These are phyloP conservation scores for Pelargonium fulgidum DNA, from an alignment of 441 rosid species.

Conservation along the genomic window DNA sequence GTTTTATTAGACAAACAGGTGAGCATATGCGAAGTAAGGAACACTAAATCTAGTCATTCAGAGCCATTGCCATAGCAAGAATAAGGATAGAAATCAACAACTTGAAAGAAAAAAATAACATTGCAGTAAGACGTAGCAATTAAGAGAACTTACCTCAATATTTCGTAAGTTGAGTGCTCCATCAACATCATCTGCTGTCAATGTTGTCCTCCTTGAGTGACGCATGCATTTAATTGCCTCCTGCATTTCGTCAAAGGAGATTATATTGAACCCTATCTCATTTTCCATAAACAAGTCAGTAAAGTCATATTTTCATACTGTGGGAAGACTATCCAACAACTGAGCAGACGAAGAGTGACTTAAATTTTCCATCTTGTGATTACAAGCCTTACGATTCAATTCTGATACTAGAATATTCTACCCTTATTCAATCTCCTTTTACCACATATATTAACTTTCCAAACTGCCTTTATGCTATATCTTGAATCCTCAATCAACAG, in stretches of 20 bases:
- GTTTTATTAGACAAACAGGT: too few relatives aligned
- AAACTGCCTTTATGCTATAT: background rate
- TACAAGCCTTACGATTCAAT: background rate
- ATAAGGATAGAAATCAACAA: too few relatives aligned
- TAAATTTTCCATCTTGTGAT: background rate
- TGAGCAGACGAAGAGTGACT: background rate
- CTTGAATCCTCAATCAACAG: too few relatives aligned
- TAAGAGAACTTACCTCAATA: slow-evolving; percentile 48
- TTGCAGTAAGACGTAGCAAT: too few relatives aligned
- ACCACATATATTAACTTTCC: background rate
- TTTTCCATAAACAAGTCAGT: background rate
- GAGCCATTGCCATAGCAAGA: too few relatives aligned
- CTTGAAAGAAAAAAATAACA: too few relatives aligned
- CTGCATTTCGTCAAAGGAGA: slow-evolving; percentile 29
- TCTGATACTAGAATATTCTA: background rate
- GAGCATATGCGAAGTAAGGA: too few relatives aligned
- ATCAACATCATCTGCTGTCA: slow-evolving; percentile 74
- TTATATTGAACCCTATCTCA: slow-evolving; percentile 10
- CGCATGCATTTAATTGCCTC: slow-evolving; percentile 95
- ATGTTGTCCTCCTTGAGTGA: slow-evolving; percentile 67
- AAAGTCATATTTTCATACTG: background rate
- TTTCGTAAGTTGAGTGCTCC: slow-evolving; percentile 72
- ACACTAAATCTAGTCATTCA: background rate
- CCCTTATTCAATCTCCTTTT: background rate
- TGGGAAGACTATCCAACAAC: background rate